These are phyloP conservation scores for Domatiomyces globalis DNA, from an alignment of 2,329 filamentous ascomycete species.

Conservation along the genomic window DNA sequence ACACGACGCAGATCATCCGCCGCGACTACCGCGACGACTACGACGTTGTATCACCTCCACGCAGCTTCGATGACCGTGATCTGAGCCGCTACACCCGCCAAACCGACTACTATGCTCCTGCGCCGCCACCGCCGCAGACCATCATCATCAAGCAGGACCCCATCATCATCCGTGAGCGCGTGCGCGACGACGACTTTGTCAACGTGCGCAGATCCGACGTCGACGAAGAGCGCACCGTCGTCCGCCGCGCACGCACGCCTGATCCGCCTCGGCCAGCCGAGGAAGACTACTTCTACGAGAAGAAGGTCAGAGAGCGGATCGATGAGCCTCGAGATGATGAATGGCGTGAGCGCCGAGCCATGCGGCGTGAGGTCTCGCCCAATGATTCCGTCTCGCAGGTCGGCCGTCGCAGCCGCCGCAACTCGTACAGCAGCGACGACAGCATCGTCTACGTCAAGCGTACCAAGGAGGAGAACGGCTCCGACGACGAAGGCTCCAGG, in stretches of 20 bases:
- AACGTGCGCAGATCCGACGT: slow-evolving; percentile 45
- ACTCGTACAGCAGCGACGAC: slow-evolving; percentile 45
- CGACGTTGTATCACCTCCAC: slow-evolving; percentile 25
- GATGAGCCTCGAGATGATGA: slow-evolving; percentile 39
- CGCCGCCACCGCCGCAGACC: slow-evolving; percentile 28
- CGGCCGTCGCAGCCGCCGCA: slow-evolving; percentile 26
- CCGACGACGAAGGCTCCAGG: slow-evolving; percentile 25
- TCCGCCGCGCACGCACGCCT: slow-evolving; percentile 20
- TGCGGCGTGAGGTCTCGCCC: slow-evolving; percentile 40
- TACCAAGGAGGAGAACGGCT: slow-evolving; percentile 20
- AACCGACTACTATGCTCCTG: slow-evolving; percentile 38
- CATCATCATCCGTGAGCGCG: slow-evolving; percentile 41
- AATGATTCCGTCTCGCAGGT: slow-evolving; percentile 40
- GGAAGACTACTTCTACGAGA: slow-evolving; percentile 20
- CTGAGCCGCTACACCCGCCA: slow-evolving; percentile 39
- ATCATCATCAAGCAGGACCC: slow-evolving; percentile 41
- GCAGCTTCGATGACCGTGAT: slow-evolving; percentile 25
- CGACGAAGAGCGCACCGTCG: slow-evolving; percentile 31
- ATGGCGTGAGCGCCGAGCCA: slow-evolving; percentile 45
- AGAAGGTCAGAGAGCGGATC: slow-evolving; percentile 17
- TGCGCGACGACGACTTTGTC: slow-evolving; percentile 44
- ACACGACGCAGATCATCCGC: slow-evolving; percentile 31
- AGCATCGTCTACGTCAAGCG: slow-evolving; percentile 47
- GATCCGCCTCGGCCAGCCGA: slow-evolving; percentile 10
- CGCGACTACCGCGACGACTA: slow-evolving; percentile 30